Evolutionary conservation across 2,329 filamentous ascomycete species (phyloP), one percentile per base, ranked within the genome.

Genomic region (Akanthomyces lecanii): DNA sequence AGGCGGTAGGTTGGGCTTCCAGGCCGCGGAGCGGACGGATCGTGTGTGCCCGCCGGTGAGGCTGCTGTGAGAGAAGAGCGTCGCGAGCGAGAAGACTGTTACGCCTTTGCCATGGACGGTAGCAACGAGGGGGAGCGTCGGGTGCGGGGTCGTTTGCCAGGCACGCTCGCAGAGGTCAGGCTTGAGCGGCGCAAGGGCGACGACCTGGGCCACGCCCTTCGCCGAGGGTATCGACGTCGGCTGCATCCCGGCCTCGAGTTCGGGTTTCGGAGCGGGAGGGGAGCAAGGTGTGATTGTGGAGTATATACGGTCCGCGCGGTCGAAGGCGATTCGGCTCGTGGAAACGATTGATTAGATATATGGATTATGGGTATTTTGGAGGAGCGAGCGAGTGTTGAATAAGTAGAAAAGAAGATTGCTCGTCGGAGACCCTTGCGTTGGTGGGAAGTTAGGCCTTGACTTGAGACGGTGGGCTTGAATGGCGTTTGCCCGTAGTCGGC

Each of bases 11-110:
- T 83, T 82, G 0, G 93, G 92, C 76, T 96, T 96, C 95, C 95
- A 99, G 44, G 91, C 88, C 23, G 88, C 86, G 56, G 87, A 86
- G 62, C 95, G 86, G n/a, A 99, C 87, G 69, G 90, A 95, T 63
- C 95, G 90, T 69, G 92, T 91, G 78, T 99, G 95, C 8, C 94
- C 95, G 65, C 92, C 93, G 8, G 88, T 87, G 61, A 98, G 87
- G 23, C 84, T 85, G 71, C 89, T 92, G 72, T 96, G 88, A 56
- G 91, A 84, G 16, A 87, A 87, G 72, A 96, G 91, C 62, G 89
- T 90, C 42, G 85, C 85, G 56, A 98, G 86, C 56, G 91, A 96
- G 81, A 96, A 97, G 70, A 99, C 84, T 65, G 92, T 93, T 63
- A 95, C 91, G 44, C 88, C 88, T 73, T 95, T 96, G 64, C 90